phyloP scores from a whole-genome alignment of 495 filamentous ascomycete species.

The Delitschia confertaspora region DNA sequence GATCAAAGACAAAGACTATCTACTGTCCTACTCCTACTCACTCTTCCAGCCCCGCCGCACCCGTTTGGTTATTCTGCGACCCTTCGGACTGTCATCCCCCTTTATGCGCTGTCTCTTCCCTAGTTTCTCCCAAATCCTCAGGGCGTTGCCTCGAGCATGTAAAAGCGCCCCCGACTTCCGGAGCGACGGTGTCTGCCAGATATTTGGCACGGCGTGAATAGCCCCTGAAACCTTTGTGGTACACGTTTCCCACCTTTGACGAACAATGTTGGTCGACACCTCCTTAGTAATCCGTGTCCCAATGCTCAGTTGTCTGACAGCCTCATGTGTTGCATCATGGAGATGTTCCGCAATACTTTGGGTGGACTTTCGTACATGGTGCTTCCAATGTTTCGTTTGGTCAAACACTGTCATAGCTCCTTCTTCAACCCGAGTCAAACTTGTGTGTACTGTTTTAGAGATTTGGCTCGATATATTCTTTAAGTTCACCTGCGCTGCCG shows the following conservation, averaged over 20 bases:
- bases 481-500: constrained; percentile 8
- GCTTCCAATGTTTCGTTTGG: constrained; percentile 8
- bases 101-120: background rate
- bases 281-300: constrained; percentile 2
- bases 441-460: constrained; percentile 3
- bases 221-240: background rate
- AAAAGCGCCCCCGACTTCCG: background rate
- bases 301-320: constrained; percentile 3
- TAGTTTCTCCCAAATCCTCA: background rate
- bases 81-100: too few species aligned
- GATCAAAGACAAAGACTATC: background rate
- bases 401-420: constrained; percentile 1
- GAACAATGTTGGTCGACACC: constrained; percentile 3
- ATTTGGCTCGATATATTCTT: constrained; percentile 5
- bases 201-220: background rate
- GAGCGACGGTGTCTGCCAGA: constrained; percentile 1
- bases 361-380: constrained; percentile 7
- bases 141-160: constrained; percentile 6
- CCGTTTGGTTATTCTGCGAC: background rate
- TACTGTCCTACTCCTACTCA: background rate
- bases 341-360: constrained; percentile 12
- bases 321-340: constrained; percentile 8
- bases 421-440: constrained; percentile 1
- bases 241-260: background rate
- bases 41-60: background rate